Percentiles rank a stretch among this genome's conserved stretches.
phyloP scores from a whole-genome alignment of 2,329 filamentous ascomycete genomes.

The Penicillium italicum region DNA sequence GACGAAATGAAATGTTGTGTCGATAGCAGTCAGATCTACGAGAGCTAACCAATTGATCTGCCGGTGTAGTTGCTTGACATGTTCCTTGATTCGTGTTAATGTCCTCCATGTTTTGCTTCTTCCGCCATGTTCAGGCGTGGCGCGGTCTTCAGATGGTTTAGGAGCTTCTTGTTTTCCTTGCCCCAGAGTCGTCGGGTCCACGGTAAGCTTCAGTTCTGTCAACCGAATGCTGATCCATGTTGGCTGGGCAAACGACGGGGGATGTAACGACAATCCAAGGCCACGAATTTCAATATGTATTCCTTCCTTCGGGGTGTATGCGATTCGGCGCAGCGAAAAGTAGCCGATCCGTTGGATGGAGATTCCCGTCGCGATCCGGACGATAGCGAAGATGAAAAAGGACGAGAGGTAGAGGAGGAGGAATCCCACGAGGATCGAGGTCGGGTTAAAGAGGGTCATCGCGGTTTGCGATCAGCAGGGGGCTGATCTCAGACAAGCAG shows the following conservation, averaged over 20 bases:
- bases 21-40: slow-evolving; percentile 82
- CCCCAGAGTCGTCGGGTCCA: slow-evolving; percentile 67
- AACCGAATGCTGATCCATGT: slow-evolving; percentile 93
- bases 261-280: slow-evolving; percentile 80
- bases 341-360: slow-evolving; percentile 96
- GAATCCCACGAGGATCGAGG: slow-evolving; percentile 80
- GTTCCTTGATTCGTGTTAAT: slow-evolving; percentile 75
- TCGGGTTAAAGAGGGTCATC: slow-evolving; percentile 56
- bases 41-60: slow-evolving; percentile 84
- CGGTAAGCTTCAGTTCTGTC: slow-evolving; percentile 76
- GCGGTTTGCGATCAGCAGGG: slow-evolving; percentile 33
- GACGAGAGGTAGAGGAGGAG: slow-evolving; percentile 85
- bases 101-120: slow-evolving; percentile 72
- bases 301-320: slow-evolving; percentile 85
- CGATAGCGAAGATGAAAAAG: slow-evolving; percentile 87
- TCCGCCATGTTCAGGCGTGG: slow-evolving; percentile 35
- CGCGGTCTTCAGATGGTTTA: slow-evolving; percentile 24
- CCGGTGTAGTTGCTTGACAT: slow-evolving; percentile 78
- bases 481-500: slow-evolving; percentile 27
- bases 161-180: slow-evolving; percentile 23
- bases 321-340: slow-evolving; percentile 82
- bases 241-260: slow-evolving; percentile 93
- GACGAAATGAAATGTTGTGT: slow-evolving; percentile 70
- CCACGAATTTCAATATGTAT: slow-evolving; percentile 85
- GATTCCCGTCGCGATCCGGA: slow-evolving; percentile 87